phyloP scores from a whole-genome alignment of 768 basidiomycete species.

The Mycena rosella region DNA sequence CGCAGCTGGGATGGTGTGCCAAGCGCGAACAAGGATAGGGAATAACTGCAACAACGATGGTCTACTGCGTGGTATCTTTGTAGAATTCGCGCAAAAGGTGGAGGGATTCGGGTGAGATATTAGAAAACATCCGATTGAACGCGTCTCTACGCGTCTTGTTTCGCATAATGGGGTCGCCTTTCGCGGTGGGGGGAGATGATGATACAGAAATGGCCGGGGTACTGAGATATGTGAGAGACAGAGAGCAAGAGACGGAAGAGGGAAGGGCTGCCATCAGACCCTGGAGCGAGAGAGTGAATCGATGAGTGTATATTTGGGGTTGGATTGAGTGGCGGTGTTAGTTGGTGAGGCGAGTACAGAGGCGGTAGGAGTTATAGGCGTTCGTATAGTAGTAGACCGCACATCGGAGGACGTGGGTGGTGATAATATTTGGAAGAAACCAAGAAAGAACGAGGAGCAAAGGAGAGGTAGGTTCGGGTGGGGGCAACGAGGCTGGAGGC shows the following conservation, averaged over 20 bases:
- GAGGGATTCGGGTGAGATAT: too few species aligned
- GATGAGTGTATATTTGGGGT: conserved; percentile 32
- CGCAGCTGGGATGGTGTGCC: too few species aligned
- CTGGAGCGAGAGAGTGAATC: conserved; percentile 64
- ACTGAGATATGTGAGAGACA: conserved; percentile 60
- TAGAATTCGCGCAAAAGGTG: too few species aligned
- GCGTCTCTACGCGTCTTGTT: too few species aligned
- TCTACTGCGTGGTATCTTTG: too few species aligned
- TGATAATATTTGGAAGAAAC: conserved; percentile 39
- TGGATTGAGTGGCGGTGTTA: conserved; percentile 46
- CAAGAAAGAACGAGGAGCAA: too few species aligned
- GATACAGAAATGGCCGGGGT: conserved; percentile 71
- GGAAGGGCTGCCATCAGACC: conserved; percentile 85
- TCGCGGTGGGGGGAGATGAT: conserved; percentile 58
- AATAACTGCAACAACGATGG: too few species aligned
- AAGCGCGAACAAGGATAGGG: too few species aligned
- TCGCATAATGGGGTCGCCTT: conserved; percentile 48
- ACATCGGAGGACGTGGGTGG: conserved; percentile 49
- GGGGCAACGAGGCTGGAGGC: too few species aligned
- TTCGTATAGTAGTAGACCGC: conserved; percentile 52
- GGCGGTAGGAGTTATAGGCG: conserved; percentile 47
- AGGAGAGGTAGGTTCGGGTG: too few species aligned
- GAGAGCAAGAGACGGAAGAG: conserved; percentile 54
- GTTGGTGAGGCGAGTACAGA: conserved; percentile 39
- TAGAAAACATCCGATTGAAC: too few species aligned